phyloP scores from a whole-genome alignment of 768 basidiomycete genomes.

The Suillus subluteus region DNA sequence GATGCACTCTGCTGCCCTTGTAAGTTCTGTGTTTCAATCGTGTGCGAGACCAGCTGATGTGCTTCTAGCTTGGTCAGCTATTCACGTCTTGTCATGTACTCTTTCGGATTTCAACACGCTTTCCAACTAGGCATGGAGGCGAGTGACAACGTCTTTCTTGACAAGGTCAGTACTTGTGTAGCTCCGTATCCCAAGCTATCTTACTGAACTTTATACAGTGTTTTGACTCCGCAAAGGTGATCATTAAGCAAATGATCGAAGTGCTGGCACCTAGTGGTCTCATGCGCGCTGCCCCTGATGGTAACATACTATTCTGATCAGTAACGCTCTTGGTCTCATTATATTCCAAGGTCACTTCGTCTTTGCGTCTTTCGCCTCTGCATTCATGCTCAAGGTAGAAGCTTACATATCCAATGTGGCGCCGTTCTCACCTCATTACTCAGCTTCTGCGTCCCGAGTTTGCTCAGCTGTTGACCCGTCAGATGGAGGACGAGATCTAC shows the following conservation, averaged over 20 bases:
- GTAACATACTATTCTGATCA: slow-evolving; percentile 37
- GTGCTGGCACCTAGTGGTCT: slow-evolving; percentile 70
- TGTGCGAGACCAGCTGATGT: slow-evolving; percentile 15
- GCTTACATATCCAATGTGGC: background rate
- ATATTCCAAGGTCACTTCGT: slow-evolving; percentile 65
- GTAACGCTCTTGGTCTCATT: background rate
- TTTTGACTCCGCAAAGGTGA: slow-evolving; percentile 67
- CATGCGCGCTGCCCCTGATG: slow-evolving; percentile 80
- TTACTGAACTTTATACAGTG: slow-evolving; percentile 46
- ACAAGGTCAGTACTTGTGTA: slow-evolving; percentile 48
- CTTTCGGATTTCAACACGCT: slow-evolving; percentile 85
- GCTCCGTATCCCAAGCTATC: background rate
- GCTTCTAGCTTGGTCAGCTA: slow-evolving; percentile 66
- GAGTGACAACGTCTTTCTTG: slow-evolving; percentile 67
- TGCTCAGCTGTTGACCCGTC: slow-evolving; percentile 56
- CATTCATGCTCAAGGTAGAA: slow-evolving; percentile 77
- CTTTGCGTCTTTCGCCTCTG: slow-evolving; percentile 80
- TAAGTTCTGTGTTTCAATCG: slow-evolving; percentile 38
- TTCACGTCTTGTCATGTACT: slow-evolving; percentile 83
- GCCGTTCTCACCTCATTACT: slow-evolving; percentile 6
- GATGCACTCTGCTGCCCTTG: slow-evolving; percentile 74
- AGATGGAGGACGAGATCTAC: slow-evolving; percentile 70
- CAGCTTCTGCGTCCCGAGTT: slow-evolving; percentile 79
- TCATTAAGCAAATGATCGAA: slow-evolving; percentile 68
- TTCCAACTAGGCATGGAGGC: slow-evolving; percentile 66